A percentile compares a stretch with the other conserved stretches of the same genome.
These are phyloP conservation scores for Blastobotrys persicus DNA, from an alignment of 1,139 yeast genomes.

Conservation along the genomic window DNA sequence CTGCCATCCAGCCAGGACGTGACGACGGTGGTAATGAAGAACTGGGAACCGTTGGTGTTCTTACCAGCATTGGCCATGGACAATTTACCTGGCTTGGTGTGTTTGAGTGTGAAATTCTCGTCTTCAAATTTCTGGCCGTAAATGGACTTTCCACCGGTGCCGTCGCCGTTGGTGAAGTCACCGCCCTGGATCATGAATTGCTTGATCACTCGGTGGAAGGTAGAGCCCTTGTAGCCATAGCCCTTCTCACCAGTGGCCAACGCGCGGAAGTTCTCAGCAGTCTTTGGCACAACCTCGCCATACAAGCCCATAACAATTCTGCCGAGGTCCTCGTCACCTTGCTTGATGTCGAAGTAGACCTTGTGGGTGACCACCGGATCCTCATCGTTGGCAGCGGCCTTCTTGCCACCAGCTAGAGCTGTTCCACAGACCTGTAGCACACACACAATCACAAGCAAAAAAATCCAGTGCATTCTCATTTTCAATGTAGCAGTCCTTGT, in stretches of 20 bases:
- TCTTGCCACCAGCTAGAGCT: slow-evolving; percentile 21
- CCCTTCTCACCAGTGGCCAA: slow-evolving; percentile 79
- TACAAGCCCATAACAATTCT: slow-evolving; percentile 76
- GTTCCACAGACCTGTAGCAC: slow-evolving; percentile 24
- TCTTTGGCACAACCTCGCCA: slow-evolving; percentile 88
- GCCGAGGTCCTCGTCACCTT: slow-evolving; percentile 70
- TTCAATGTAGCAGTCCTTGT: background rate
- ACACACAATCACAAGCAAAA: slow-evolving; percentile 27
- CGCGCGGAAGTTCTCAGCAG: slow-evolving; percentile 74
- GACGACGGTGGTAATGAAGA: slow-evolving; percentile 89
- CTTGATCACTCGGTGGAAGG: slow-evolving; percentile 93
- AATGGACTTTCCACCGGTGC: slow-evolving; percentile 95
- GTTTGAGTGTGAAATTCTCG: slow-evolving; percentile 81
- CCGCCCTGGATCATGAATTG: slow-evolving; percentile 97
- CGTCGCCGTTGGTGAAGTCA: slow-evolving; percentile 89
- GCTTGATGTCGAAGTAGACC: slow-evolving; percentile 83
- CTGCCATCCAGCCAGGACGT: slow-evolving; percentile 92
- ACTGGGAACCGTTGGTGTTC: slow-evolving; percentile 94
- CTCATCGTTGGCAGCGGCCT: slow-evolving; percentile 16
- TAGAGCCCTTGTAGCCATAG: slow-evolving; percentile 75
- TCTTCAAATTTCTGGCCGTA: slow-evolving; percentile 86
- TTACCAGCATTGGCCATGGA: slow-evolving; percentile 98
- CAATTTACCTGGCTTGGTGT: slow-evolving; percentile 66
- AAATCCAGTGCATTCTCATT: slow-evolving; percentile 30
- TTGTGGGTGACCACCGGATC: slow-evolving; percentile 66